Base-by-base conservation (phyloP, 169 alveolate genomes). In the Plasmodium billcollinsi region DNA sequence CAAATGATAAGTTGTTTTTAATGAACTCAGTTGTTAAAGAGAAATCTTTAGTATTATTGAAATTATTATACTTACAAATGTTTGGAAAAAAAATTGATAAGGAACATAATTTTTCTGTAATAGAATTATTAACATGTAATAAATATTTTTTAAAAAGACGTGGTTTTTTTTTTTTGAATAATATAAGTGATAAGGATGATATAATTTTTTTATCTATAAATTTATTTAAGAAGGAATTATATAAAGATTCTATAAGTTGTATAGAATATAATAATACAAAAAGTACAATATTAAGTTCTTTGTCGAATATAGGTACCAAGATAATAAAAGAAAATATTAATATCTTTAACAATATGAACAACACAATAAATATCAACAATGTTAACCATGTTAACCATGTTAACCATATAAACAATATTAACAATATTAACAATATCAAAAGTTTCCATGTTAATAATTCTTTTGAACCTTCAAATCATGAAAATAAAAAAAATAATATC, bases 41-140 rank as follows among this genome's bases (percentile, higher is more conserved):
- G 18, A 78, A 78, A 21, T 78, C 89, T 1, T 65, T 50, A 11
- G 15, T 71, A 2, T 59, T 78, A 7, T 43, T 78, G 15, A 78
- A 66, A 45, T 50, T 78, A 26, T 47, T 78, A 15, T 78, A 78
- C 18, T 61, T 78, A 9, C 89, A 78, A 78, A 78, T 78, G 89
- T 66, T 66, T 52, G 89, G 89, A 4, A 78, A 45, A 21, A 78
- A 78, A 66, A 78, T 78, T 39, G 89, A 78, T 45, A 69, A 69
- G 20, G 89, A 78, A 18, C 62, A 78, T 33, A 78, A 63, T 20
- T 78, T 78, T n/a, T 39, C 89, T 9, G 89, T 78, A 2, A 78
- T 78, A 0, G 80, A 78, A 2, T 29, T 78, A 43, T 70, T 78
- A 47, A 66, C 89, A n/a, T 78, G 78, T 12, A 59, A 66, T 78